These are phyloP conservation scores for Geranium incanum DNA, from an alignment of 441 rosid genomes.

Conservation along the genomic window DNA sequence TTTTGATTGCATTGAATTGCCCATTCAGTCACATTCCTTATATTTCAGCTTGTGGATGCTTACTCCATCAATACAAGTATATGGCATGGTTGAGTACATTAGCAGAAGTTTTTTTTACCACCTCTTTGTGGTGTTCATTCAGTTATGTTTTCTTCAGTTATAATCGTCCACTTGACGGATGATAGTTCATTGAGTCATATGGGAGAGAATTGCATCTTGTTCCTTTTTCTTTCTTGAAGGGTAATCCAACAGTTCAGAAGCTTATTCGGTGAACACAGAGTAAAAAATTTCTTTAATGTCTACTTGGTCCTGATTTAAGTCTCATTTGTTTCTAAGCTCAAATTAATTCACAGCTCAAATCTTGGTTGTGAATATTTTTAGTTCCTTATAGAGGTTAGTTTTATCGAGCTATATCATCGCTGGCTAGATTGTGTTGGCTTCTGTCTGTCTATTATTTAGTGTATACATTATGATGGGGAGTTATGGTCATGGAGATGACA, in stretches of 20 bases:
- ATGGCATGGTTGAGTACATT: no score
- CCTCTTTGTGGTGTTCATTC: neutral
- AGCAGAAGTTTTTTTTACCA: neutral
- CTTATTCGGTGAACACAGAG: neutral
- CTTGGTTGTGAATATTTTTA: neutral
- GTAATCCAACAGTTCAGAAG: neutral
- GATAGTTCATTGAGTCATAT: neutral
- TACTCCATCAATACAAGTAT: neutral
- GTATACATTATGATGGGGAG: neutral
- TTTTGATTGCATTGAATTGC: neutral
- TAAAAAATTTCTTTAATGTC: neutral
- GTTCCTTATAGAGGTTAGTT: neutral
- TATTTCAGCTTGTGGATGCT: neutral
- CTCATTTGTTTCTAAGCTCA: no score
- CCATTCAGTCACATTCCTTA: neutral
- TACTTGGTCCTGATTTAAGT: neutral
- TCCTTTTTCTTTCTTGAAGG: neutral
- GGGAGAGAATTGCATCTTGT: neutral
- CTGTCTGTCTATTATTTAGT: neutral
- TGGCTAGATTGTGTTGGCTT: neutral
- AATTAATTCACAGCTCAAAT: no score
- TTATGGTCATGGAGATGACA: conserved; percentile 18
- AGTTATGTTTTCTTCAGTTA: neutral
- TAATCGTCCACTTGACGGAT: neutral
- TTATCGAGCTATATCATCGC: neutral